A percentile compares a stretch with the other conserved stretches of the same genome.
Conservation (phyloP, 495 filamentous ascomycete species). For the Penicillium bovifimosum region DNA sequence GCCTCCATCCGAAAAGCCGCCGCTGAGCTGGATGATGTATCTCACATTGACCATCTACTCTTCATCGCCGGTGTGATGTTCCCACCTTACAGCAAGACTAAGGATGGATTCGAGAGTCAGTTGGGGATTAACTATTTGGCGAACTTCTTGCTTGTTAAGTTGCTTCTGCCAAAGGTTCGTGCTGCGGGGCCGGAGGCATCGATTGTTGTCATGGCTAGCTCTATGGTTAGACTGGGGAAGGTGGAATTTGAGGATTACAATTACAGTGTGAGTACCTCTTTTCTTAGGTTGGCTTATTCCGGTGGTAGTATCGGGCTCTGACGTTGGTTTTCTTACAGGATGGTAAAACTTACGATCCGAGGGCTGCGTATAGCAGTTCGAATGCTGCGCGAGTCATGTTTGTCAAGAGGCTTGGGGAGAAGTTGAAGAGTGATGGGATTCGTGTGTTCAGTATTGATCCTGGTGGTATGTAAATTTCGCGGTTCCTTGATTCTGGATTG, state of each 20-base stretch:
- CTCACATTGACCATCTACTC: conserved; percentile 15
- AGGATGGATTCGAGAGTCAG: conserved; percentile 19
- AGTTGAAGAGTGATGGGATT: conserved; percentile 12
- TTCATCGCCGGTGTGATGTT: conserved; percentile 18
- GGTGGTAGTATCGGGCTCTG: not conserved
- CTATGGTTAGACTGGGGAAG: conserved; percentile 6
- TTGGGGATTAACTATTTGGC: conserved; percentile 20
- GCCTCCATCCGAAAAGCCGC: conserved; percentile 7
- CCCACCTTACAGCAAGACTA: conserved; percentile 15
- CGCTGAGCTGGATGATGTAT: conserved; percentile 9
- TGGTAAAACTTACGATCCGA: conserved; percentile 12
- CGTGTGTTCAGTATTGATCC: conserved; percentile 20
- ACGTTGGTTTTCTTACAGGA: conserved; percentile 2
- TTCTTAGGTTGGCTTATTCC: not conserved
- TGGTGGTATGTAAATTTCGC: conserved; percentile 8
- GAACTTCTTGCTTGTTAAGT: conserved; percentile 18
- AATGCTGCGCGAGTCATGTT: conserved; percentile 21
- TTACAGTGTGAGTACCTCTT: conserved; percentile 9
- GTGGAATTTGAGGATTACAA: conserved; percentile 15
- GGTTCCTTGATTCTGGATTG: no score
- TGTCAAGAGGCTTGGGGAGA: conserved; percentile 14
- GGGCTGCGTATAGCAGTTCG: conserved; percentile 15
- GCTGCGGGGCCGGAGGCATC: conserved; percentile 15
- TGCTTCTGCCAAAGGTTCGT: conserved; percentile 16
- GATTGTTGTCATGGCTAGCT: conserved; percentile 16